Percentiles rank a stretch among this genome's conserved stretches.
Conservation (phyloP, 83 land plant genomes). For the Isoetes engelmannii region DNA sequence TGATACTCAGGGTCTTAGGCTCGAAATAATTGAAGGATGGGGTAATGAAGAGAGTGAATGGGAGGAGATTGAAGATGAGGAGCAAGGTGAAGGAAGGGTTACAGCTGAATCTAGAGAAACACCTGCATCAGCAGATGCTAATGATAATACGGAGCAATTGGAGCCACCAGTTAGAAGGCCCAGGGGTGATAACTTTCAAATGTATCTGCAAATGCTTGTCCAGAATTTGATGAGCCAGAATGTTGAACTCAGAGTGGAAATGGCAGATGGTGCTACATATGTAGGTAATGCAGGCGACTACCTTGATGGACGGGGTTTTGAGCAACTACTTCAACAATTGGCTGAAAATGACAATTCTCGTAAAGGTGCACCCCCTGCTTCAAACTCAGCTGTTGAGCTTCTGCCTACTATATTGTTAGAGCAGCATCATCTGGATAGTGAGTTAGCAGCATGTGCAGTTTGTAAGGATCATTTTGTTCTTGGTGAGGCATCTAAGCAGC, state of each 20-base stretch:
- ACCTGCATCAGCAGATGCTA: conserved; percentile 15
- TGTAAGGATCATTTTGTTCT: conserved; percentile 47
- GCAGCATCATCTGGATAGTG: conserved; percentile 39
- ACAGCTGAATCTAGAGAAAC: conserved; percentile 14
- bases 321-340: conserved; percentile 38
- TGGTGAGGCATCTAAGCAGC: conserved; percentile 42
- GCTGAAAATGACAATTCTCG: conserved; percentile 41
- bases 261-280: conserved; percentile 25
- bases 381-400: conserved; percentile 34
- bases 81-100: conserved; percentile 7
- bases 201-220: conserved; percentile 20
- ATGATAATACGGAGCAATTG: conserved; percentile 11
- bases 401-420: conserved; percentile 35
- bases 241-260: conserved; percentile 9
- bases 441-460: conserved; percentile 41
- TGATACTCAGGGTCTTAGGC: conserved; percentile 49
- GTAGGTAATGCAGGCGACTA: conserved; percentile 32
- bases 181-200: conserved; percentile 2
- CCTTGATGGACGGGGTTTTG: conserved; percentile 42
- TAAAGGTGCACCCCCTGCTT: conserved; percentile 63
- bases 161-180: conserved; percentile 9
- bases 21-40: conserved; percentile 39
- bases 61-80: conserved; percentile 42
- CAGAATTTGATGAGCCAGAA: conserved; percentile 22
- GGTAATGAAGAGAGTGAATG: conserved; percentile 44